Conservation (phyloP, 2,329 filamentous ascomycete species). For the Cladosporium sp. region DNA sequence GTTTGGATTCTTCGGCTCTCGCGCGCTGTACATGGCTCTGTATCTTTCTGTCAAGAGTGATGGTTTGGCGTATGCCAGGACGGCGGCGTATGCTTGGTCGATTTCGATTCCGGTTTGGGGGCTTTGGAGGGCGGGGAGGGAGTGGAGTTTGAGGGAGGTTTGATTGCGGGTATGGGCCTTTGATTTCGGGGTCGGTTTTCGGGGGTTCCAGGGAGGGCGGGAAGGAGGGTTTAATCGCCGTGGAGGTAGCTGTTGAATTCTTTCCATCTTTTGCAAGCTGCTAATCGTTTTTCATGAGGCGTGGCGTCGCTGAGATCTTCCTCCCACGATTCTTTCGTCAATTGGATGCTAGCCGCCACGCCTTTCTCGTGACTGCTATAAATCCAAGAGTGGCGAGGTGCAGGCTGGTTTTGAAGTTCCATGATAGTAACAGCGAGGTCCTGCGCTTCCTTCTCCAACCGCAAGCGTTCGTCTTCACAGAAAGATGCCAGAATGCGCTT, state of each 20-base stretch:
- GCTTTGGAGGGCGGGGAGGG: conserved; percentile 21
- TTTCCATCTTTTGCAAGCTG: conserved; percentile 1
- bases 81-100: conserved; percentile 23
- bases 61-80: conserved; percentile 21
- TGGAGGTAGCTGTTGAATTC: conserved; percentile 15
- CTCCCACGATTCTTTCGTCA: conserved; percentile 20
- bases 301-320: conserved; percentile 10
- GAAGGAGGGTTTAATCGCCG: not conserved
- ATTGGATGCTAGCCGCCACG: conserved; percentile 19
- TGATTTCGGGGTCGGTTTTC: too few relatives aligned
- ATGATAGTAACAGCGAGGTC: conserved; percentile 26
- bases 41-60: conserved; percentile 22
- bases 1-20: conserved; percentile 19
- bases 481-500: conserved; percentile 22
- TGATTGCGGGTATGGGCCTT: not conserved
- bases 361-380: conserved; percentile 25
- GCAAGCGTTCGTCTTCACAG: conserved; percentile 18
- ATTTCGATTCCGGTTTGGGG: conserved; percentile 23
- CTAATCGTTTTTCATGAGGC: conserved; percentile 1
- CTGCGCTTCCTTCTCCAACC: conserved; percentile 29
- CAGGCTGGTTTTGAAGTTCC: conserved; percentile 25
- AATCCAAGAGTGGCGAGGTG: conserved; percentile 24
- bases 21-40: conserved; percentile 20
- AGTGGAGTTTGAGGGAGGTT: not conserved
- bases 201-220: too few relatives aligned